phyloP scores from a whole-genome alignment of 140 eudicot genomes.

The Ambrosia hybrid region DNA sequence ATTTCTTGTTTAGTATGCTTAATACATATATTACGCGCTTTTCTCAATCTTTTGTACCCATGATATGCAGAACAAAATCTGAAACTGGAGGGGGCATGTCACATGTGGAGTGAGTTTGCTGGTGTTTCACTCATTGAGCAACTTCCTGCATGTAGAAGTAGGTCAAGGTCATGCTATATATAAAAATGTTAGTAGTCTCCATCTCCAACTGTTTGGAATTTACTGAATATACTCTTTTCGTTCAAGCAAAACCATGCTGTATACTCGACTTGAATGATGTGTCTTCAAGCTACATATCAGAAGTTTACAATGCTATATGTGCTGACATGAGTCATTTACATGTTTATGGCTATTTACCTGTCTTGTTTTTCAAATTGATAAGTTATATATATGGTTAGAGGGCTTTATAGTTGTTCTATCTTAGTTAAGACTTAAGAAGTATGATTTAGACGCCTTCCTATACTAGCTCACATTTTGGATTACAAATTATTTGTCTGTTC shows the following conservation, averaged over 20 bases:
- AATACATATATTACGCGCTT: not conserved
- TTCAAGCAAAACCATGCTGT: conserved; percentile 17
- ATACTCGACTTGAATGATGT: conserved; percentile 20
- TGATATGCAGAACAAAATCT: conserved; percentile 65
- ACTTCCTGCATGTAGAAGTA: conserved; percentile 16
- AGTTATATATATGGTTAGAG: not conserved
- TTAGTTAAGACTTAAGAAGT: no score
- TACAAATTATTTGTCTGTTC: no score
- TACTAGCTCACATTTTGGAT: no score
- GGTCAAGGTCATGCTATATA: conserved; percentile 17
- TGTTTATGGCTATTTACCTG: conserved; percentile 11
- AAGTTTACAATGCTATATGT: conserved; percentile 21
- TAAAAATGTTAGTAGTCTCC: conserved; percentile 28
- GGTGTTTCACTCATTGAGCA: conserved; percentile 10
- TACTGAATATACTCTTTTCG: conserved; percentile 14
- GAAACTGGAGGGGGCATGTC: conserved; percentile 86
- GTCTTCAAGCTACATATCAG: conserved; percentile 20
- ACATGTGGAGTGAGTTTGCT: conserved; percentile 61
- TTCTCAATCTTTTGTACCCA: not conserved
- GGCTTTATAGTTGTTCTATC: no score
- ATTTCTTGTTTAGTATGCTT: conserved; percentile 13
- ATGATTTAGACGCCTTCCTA: no score
- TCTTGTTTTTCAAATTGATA: not conserved
- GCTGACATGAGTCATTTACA: conserved; percentile 21
- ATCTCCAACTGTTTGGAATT: conserved; percentile 25